A percentile compares a stretch with the other conserved stretches of the same genome.
Evolutionary conservation across 176 grass and related monocot species (phyloP).

Genomic region (Alopecurus myosuroides): DNA sequence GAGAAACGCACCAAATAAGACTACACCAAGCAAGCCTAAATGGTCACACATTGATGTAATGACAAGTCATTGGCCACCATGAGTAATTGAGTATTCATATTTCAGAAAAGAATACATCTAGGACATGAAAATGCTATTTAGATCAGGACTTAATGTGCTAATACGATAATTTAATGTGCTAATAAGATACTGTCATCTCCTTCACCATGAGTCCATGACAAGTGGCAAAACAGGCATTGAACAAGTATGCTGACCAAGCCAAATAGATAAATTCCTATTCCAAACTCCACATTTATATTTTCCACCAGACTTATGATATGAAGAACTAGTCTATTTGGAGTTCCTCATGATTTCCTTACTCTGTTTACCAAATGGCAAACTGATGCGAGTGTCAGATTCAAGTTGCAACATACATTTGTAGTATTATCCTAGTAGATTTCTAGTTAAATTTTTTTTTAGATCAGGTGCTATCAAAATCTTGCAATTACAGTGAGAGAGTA

Average conservation of each 20-base stretch:
- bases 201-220: neutral
- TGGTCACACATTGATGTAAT: neutral
- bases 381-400: too few species aligned
- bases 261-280: neutral
- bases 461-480: neutral
- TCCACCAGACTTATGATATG: neutral
- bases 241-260: neutral
- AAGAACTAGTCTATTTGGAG: neutral
- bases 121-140: neutral
- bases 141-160: neutral
- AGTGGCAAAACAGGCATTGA: neutral
- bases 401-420: neutral
- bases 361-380: too few species aligned
- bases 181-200: neutral
- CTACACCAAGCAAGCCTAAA: too few species aligned
- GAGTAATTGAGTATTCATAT: neutral
- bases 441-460: too few species aligned
- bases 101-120: neutral
- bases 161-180: too few species aligned
- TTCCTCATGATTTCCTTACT: too few species aligned
- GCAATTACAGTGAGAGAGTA: neutral
- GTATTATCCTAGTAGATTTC: neutral
- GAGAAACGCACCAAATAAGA: neutral
- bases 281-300: neutral
- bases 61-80: neutral